These are phyloP conservation scores for Barnettozyma wickerhamii DNA, from an alignment of 805 yeast species.

Conservation along the genomic window DNA sequence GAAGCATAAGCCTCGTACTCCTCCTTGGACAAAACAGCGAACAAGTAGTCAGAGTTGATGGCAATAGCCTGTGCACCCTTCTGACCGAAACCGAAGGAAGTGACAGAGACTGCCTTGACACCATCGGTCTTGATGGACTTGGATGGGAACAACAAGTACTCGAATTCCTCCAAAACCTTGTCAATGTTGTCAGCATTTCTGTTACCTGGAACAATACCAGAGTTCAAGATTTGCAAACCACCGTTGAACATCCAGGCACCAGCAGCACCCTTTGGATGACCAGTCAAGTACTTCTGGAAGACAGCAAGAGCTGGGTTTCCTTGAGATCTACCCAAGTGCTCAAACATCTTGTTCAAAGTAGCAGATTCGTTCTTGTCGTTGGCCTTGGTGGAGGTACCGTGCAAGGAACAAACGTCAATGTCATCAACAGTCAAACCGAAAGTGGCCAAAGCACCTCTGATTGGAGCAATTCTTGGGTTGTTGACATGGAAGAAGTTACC, in stretches of 20 bases:
- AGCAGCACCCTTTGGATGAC: slow-evolving; percentile 99
- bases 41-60: slow-evolving; percentile 90
- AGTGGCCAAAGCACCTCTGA: slow-evolving; percentile 95
- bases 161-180: slow-evolving; percentile 71
- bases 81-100: slow-evolving; percentile 99
- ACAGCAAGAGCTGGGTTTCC: slow-evolving; percentile 98
- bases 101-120: slow-evolving; percentile 92
- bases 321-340: slow-evolving; percentile 91
- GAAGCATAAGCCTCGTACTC: slow-evolving; percentile 67
- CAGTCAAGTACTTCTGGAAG: slow-evolving; percentile 98
- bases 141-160: slow-evolving; percentile 90
- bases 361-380: slow-evolving; percentile 97
- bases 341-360: slow-evolving; percentile 87
- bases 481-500: slow-evolving; percentile 91
- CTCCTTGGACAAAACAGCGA: slow-evolving; percentile 68
- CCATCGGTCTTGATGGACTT: slow-evolving; percentile 93
- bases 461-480: slow-evolving; percentile 93
- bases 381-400: slow-evolving; percentile 98
- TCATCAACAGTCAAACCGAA: slow-evolving; percentile 93
- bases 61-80: slow-evolving; percentile 97
- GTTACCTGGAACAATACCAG: slow-evolving; percentile 97
- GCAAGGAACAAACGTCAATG: slow-evolving; percentile 95
- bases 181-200: slow-evolving; percentile 98
- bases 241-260: slow-evolving; percentile 99
- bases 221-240: slow-evolving; percentile 85